Evolutionary conservation across 768 basidiomycete genomes (phyloP).

Genomic region (Favolaschia claudopus): DNA sequence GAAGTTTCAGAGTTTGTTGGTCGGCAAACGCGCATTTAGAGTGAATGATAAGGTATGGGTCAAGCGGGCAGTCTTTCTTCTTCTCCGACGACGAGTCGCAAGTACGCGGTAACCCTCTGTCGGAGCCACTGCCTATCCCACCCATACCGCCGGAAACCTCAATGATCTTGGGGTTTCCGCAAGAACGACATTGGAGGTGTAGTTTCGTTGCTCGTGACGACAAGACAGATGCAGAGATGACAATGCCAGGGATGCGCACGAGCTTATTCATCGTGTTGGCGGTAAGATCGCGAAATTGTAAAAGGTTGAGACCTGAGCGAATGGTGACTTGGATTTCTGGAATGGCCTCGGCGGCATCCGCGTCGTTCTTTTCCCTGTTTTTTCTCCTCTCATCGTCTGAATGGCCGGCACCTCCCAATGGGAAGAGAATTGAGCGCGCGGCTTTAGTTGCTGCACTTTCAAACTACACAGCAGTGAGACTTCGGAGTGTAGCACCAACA

Average conservation of each 20-base stretch:
- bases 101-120: conserved; percentile 83
- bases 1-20: conserved; percentile 95
- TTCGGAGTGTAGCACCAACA: not conserved
- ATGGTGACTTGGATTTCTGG: conserved; percentile 86
- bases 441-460: conserved; percentile 90
- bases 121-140: conserved; percentile 86
- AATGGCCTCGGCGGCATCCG: conserved; percentile 50
- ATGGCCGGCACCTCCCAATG: conserved; percentile 64
- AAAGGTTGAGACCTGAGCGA: conserved; percentile 89
- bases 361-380: conserved; percentile 53
- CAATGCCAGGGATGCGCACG: conserved; percentile 96
- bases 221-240: conserved; percentile 94
- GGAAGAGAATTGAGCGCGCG: conserved; percentile 84
- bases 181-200: conserved; percentile 91
- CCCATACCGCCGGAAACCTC: conserved; percentile 82
- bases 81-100: conserved; percentile 89
- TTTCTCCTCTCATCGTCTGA: conserved; percentile 52
- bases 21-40: conserved; percentile 94
- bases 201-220: conserved; percentile 93
- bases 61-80: conserved; percentile 93
- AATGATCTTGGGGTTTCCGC: conserved; percentile 80
- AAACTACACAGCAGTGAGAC: conserved; percentile 60
- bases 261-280: conserved; percentile 96
- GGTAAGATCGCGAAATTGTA: conserved; percentile 92
- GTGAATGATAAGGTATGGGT: conserved; percentile 96